These are phyloP conservation scores for Sugiyamaella pinicola DNA, from an alignment of 1,139 yeast species.

Conservation along the genomic window DNA sequence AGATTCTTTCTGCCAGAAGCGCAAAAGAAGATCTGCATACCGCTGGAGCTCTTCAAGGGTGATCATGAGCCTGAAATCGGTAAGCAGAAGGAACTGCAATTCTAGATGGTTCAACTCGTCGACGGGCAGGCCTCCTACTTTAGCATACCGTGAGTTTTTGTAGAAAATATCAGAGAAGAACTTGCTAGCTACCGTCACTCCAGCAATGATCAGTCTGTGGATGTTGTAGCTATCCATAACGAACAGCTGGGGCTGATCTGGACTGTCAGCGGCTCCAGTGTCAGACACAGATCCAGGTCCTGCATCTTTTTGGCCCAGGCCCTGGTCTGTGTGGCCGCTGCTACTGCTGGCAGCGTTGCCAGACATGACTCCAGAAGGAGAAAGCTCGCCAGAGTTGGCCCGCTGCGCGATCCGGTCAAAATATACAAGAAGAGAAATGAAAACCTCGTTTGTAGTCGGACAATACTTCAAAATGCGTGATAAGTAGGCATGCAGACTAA, in stretches of 20 bases:
- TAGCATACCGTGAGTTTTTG: slow-evolving; percentile 93
- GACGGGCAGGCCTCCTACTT: slow-evolving; percentile 94
- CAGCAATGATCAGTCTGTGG: slow-evolving; percentile 92
- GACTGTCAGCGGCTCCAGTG: slow-evolving; percentile 30
- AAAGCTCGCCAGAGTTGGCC: slow-evolving; percentile 57
- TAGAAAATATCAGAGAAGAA: slow-evolving; percentile 95
- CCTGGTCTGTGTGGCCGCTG: slow-evolving; percentile 5
- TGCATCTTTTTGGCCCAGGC: too few species aligned
- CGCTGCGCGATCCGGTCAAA: slow-evolving; percentile 92
- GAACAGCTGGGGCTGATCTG: slow-evolving; percentile 49
- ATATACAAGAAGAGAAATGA: slow-evolving; percentile 82
- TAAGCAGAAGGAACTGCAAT: slow-evolving; percentile 77
- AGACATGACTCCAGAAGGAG: slow-evolving; percentile 23
- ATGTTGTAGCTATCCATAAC: slow-evolving; percentile 96
- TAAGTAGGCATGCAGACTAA: slow-evolving; percentile 83
- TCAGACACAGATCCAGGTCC: too few species aligned
- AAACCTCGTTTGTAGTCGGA: slow-evolving; percentile 96
- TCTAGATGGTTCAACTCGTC: slow-evolving; percentile 93
- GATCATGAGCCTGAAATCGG: slow-evolving; percentile 86
- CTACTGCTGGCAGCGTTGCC: not conserved
- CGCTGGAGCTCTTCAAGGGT: slow-evolving; percentile 88
- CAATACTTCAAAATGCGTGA: slow-evolving; percentile 92
- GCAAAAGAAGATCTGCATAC: slow-evolving; percentile 81
- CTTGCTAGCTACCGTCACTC: slow-evolving; percentile 93
- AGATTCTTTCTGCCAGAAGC: slow-evolving; percentile 63